These are phyloP conservation scores for Stenocarpella maydis DNA, from an alignment of 2,329 filamentous ascomycete species.

Conservation along the genomic window DNA sequence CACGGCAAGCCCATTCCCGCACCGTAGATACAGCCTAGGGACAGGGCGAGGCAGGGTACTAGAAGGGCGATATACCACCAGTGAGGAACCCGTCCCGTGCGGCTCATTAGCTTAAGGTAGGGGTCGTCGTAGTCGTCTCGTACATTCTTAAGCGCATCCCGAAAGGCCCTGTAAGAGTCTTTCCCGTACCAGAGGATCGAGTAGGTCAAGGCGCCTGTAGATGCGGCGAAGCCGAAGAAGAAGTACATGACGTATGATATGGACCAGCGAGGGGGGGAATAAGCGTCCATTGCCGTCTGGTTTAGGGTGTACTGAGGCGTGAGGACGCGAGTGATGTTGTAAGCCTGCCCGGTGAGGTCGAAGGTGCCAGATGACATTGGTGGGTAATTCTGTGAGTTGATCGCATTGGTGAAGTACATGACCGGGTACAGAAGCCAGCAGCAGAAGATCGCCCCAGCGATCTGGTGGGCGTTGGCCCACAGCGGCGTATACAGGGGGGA, in stretches of 20 bases:
- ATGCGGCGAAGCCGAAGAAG: constrained; percentile 47
- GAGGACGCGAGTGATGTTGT: constrained; percentile 42
- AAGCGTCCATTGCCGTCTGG: constrained; percentile 40
- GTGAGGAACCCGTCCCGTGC: constrained; percentile 41
- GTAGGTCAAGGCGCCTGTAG: constrained; percentile 43
- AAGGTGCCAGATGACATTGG: constrained; percentile 40
- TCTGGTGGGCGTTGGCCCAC: constrained; percentile 38
- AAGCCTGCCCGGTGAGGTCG: constrained; percentile 39
- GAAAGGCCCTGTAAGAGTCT: constrained; percentile 37
- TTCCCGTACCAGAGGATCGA: constrained; percentile 42
- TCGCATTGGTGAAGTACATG: constrained; percentile 40
- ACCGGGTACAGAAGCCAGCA: constrained; percentile 39
- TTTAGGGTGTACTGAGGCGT: constrained; percentile 42
- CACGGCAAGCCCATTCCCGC: constrained; percentile 42
- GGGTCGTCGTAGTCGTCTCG: constrained; percentile 42
- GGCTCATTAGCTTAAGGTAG: constrained; percentile 44
- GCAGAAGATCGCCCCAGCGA: constrained; percentile 35
- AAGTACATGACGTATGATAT: constrained; percentile 44
- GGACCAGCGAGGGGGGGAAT: constrained; percentile 42
- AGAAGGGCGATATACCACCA: constrained; percentile 45
- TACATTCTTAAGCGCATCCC: constrained; percentile 37
- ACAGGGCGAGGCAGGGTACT: constrained; percentile 40
- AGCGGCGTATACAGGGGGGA: constrained; percentile 39
- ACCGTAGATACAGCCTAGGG: constrained; percentile 41
- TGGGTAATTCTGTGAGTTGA: constrained; percentile 37